Conservation (phyloP, 352 stramenopile species). For the Phytophthora parvispora region DNA sequence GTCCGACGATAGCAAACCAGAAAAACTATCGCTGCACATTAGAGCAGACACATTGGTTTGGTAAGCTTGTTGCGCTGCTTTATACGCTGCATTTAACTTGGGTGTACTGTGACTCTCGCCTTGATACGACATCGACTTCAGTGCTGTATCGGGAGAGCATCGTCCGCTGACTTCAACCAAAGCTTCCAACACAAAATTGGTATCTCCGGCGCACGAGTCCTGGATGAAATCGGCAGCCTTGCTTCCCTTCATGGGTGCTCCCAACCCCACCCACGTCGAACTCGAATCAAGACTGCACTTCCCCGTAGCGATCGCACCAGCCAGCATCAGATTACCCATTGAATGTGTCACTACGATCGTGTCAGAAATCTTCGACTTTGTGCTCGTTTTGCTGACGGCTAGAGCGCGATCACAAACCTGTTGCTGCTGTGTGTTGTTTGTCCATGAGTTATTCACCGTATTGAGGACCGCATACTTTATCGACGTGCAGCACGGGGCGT, state of each 20-base stretch:
- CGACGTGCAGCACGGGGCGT: conserved; percentile 24
- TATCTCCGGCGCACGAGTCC: conserved; percentile 16
- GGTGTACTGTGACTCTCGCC: conserved; percentile 22
- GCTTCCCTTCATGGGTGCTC: conserved; percentile 23
- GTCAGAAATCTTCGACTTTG: conserved; percentile 2
- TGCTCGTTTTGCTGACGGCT: conserved; percentile 10
- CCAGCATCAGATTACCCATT: conserved; percentile 30
- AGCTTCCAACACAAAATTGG: conserved; percentile 9
- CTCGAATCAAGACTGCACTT: conserved; percentile 28
- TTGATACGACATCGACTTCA: conserved; percentile 39
- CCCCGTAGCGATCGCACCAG: conserved; percentile 23
- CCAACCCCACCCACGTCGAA: conserved; percentile 40
- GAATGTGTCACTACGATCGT: conserved; percentile 29
- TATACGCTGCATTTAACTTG: conserved; percentile 28
- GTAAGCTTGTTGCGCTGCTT: conserved; percentile 30
- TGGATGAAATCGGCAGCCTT: conserved; percentile 22
- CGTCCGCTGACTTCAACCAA: conserved; percentile 16
- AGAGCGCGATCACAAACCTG: conserved; percentile 24
- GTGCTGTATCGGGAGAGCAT: conserved; percentile 28
- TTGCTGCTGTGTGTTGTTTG: conserved; percentile 17
- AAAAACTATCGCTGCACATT: conserved; percentile 43
- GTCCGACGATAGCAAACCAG: conserved; percentile 32
- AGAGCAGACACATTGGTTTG: conserved; percentile 32
- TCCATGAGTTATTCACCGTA: conserved; percentile 15
- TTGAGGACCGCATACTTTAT: conserved; percentile 23